Evolutionary conservation across 2,329 filamentous ascomycete genomes (phyloP).

Genomic region (Ophioceras dolichostomum): DNA sequence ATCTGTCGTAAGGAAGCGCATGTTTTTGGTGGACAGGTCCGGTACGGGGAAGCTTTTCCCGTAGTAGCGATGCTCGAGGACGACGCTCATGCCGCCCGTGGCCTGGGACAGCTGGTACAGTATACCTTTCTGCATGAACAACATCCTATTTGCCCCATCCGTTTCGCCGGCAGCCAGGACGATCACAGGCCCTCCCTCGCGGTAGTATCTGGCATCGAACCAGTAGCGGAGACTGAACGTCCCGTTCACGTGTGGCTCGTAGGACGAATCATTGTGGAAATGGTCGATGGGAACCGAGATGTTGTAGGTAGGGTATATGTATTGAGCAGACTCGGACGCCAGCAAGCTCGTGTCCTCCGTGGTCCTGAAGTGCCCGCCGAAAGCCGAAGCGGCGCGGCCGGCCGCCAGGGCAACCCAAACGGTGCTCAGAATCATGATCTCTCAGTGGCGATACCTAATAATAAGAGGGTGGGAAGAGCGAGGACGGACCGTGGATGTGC

Average conservation of each 20-base stretch:
- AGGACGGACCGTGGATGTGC: too few species aligned
- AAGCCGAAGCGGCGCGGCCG: not conserved
- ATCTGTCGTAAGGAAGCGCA: slow-evolving; percentile 72
- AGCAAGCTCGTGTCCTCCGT: too few species aligned
- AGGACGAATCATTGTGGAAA: slow-evolving; percentile 66
- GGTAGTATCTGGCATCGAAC: slow-evolving; percentile 68
- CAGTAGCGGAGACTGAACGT: slow-evolving; percentile 66
- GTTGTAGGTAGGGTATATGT: slow-evolving; percentile 3
- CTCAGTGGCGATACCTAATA: too few species aligned
- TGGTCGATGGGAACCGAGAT: slow-evolving; percentile 52
- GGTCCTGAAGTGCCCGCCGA: not conserved
- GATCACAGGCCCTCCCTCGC: slow-evolving; percentile 67
- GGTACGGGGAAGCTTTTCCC: slow-evolving; percentile 58
- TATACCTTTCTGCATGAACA: slow-evolving; percentile 67
- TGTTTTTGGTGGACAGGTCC: slow-evolving; percentile 52
- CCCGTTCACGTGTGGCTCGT: slow-evolving; percentile 61
- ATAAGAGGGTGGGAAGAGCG: too few species aligned
- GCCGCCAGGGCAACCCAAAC: too few species aligned
- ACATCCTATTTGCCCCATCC: slow-evolving; percentile 32
- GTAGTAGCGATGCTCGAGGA: slow-evolving; percentile 81
- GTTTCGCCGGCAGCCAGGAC: slow-evolving; percentile 45
- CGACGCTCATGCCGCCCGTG: slow-evolving; percentile 61
- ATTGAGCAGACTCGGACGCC: too few species aligned
- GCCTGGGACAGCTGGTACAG: slow-evolving; percentile 56
- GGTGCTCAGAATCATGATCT: too few species aligned